Base-by-base conservation (phyloP, 2,329 filamentous ascomycete genomes). In the Pseudogymnoascus sp. region DNA sequence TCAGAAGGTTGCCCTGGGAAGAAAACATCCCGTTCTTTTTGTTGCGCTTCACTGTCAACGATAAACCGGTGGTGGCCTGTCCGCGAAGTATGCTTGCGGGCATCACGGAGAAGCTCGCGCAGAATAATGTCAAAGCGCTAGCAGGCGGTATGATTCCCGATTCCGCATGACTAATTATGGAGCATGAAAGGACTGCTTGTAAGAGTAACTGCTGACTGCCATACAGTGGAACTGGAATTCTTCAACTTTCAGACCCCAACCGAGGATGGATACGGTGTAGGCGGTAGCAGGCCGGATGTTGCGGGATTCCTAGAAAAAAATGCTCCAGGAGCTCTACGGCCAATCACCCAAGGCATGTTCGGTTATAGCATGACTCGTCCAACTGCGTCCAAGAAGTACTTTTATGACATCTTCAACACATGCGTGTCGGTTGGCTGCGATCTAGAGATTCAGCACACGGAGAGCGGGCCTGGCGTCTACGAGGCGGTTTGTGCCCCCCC, bases 361-460 rank as follows among this genome's bases (percentile, higher is more conserved):
- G 92, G 92, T 64, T 97, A 97, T 78, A 94, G 90, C 66, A 79
- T 96, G 67, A 96, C 90, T 8, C 82, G 92, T 23, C 90, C 92
- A 0, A 84, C 92, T 1, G 91, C 95, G 72, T 96, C 96, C 75
- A 86, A 95, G 75, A 90, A 94, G 42, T 96, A 92, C 77, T 97
- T 90, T 77, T 96, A 96, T 73, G 85, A 88, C 49, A 84, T 96
- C 60, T 96, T 91, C 75, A 84, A 94, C 67, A 84, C 88, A 0
- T 95, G 91, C 77, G 81, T 83, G 67, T 79, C 85, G 64, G 96
- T 96, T 77, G 78, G 82, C 41, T 94, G 91, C 72, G 83, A 88
- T 66, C 89, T 97, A 59, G 92, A 97, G 74, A 91, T 92, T 58
- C 96, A 92, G 92, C 92, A 97, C 77, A 96, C 92, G 7, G 92